Conservation (phyloP, 2,329 filamentous ascomycete species). For the Fusarium scirpi region DNA sequence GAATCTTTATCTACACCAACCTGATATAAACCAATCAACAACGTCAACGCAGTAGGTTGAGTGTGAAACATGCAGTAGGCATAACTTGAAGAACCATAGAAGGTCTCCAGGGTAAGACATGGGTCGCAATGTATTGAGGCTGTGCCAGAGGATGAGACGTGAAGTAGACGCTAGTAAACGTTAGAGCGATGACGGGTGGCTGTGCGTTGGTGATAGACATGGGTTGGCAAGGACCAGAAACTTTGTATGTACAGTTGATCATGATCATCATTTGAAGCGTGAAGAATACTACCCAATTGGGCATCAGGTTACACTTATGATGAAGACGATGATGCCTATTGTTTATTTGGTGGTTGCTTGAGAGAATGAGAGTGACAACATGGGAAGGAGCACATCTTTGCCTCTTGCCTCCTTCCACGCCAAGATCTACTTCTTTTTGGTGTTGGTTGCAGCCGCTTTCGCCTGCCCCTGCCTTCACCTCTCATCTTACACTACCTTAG, state of each 20-base stretch:
- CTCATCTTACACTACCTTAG: not conserved
- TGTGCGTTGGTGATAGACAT: constrained; percentile 28
- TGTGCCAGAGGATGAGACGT: constrained; percentile 31
- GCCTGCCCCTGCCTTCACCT: constrained; percentile 6
- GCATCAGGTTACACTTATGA: constrained; percentile 1
- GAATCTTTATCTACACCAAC: not conserved
- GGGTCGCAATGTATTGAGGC: constrained; percentile 25
- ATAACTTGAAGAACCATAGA: constrained; percentile 4
- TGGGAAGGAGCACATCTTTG: not conserved
- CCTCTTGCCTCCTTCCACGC: not conserved
- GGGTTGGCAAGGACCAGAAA: not conserved
- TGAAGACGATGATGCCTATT: constrained; percentile 7
- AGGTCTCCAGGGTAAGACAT: constrained; percentile 24
- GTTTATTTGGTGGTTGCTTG: not conserved
- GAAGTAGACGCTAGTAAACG: constrained; percentile 10
- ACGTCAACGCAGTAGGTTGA: not conserved
- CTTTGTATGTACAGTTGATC: not conserved
- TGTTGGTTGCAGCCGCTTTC: constrained; percentile 26
- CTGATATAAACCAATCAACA: constrained; percentile 1
- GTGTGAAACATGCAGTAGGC: constrained; percentile 27
- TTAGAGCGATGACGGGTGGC: constrained; percentile 23
- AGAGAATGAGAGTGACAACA: not conserved
- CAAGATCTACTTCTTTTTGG: constrained; percentile 2
- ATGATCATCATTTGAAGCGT: constrained; percentile 1
- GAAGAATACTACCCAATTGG: constrained; percentile 1